Evolutionary conservation across 208 protist species (phyloP).

Genomic region (Acanthamoeba healyi): DNA sequence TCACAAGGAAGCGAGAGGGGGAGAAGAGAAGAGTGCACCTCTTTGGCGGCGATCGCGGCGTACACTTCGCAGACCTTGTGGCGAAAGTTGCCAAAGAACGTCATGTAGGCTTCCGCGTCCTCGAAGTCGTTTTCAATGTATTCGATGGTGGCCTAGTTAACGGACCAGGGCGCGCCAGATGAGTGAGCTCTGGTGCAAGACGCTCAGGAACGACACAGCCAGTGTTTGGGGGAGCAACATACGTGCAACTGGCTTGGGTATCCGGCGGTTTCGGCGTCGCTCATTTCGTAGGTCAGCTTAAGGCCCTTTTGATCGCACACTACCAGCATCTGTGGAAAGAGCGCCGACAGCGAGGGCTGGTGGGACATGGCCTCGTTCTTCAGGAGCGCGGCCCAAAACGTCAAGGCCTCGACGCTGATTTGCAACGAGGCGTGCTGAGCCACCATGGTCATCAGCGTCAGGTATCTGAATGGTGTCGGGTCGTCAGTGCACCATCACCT

Average conservation of each 20-base stretch:
- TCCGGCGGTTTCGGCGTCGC: background rate
- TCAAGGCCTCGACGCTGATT: background rate
- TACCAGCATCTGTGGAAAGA: background rate
- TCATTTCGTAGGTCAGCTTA: conserved; percentile 11
- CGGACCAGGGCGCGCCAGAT: too few species aligned
- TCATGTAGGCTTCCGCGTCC: background rate
- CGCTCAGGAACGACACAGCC: background rate
- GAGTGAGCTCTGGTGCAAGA: background rate
- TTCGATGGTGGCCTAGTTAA: background rate
- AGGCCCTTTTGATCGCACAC: background rate
- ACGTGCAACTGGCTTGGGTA: background rate
- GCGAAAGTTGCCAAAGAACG: background rate
- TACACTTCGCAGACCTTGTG: background rate
- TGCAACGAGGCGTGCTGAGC: background rate
- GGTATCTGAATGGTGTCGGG: background rate
- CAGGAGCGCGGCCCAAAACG: background rate
- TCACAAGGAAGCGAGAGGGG: background rate
- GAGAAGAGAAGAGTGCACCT: background rate
- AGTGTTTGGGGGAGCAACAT: background rate
- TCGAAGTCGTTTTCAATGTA: conserved; percentile 6
- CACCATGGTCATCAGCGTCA: background rate
- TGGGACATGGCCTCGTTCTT: background rate
- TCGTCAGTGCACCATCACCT: too few species aligned
- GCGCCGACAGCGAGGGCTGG: background rate
- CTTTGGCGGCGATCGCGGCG: background rate